Evolutionary conservation across 257 asterid species (phyloP), one percentile per base, ranked within the genome.

Genomic region (Buddleja alternifolia): DNA sequence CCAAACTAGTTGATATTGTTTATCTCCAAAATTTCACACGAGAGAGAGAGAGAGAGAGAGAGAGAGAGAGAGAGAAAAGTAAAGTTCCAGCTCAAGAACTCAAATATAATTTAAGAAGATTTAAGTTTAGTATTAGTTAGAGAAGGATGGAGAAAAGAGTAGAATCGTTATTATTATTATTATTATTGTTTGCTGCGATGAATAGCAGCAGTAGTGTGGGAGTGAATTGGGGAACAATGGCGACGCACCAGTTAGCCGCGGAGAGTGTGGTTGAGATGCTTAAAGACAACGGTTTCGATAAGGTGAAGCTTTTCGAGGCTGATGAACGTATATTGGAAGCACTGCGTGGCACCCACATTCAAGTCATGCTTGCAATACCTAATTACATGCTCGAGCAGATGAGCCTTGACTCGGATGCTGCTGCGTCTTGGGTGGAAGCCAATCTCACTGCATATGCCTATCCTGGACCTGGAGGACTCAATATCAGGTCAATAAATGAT

Each of bases 141-240:
- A 29, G 20, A 3, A 51, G 25, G 14, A 66, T 37, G 24, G 63
- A 60, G 23, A 50, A 55, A 40, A 10, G 7, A 29, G 39, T 12
- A 5, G 2, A 60, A 44, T 17, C n/a, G n/a, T n/a, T n/a, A n/a
- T 12, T 21, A 21, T 8, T 52, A 61, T 4, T 59, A 6, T 58
- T 76, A 17, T 58, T 78, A n/a, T 1, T 73, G 7, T 23, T 66
- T 8, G 20, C 40, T 29, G 5, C 36, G 47, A 36, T 50, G 74
- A 59, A 60, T 20, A 48, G 44, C 20, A 0, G 55, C 40, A 51
- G 84, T 23, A 70, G 89, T 23, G 74, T 88, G 23, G 97, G 99
- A 46, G 92, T 93, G 70, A 93, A 93, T 55, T 93, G 99, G 97
- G 99, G 99, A 7, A 93, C 99, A 2, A 84, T 88, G 88, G 82